Evolutionary conservation across 176 grass and related monocot species (phyloP).

Genomic region (Phyllostachys edulis): DNA sequence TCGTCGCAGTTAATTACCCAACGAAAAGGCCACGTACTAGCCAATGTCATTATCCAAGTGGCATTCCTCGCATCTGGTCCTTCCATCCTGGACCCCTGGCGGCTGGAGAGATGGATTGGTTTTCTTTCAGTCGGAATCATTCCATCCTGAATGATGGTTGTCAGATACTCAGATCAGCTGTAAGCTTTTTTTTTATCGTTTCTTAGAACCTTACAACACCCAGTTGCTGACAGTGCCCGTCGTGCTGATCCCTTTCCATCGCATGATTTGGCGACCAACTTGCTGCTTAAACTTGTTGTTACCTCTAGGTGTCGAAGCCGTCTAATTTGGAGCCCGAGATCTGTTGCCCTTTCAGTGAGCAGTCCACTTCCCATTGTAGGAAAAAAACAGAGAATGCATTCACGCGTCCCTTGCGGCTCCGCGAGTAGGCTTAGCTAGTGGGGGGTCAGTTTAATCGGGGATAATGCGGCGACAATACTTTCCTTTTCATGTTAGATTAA

Average conservation of each 20-base stretch:
- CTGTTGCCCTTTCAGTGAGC: neutral
- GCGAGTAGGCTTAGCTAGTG: slow-evolving; percentile 14
- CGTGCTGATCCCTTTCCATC: slow-evolving; percentile 16
- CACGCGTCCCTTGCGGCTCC: neutral
- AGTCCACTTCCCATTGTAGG: neutral
- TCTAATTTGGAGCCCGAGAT: neutral
- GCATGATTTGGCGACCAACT: neutral
- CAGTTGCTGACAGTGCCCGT: neutral
- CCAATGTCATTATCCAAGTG: neutral
- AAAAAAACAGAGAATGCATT: neutral
- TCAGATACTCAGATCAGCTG: neutral
- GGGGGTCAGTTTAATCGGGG: neutral
- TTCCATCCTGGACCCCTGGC: neutral
- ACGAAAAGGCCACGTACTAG: neutral
- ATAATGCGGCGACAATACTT: neutral
- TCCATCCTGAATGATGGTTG: neutral
- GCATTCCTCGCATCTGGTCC: neutral
- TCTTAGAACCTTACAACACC: neutral
- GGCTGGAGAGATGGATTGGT: neutral
- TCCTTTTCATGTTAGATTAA: neutral
- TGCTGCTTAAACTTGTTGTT: neutral
- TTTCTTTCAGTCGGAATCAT: neutral
- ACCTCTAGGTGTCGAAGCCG: slow-evolving; percentile 14
- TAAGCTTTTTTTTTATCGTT: neutral
- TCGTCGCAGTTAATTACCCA: neutral